Percentiles rank a stretch among this genome's conserved stretches.
These are phyloP conservation scores for Sphaerostilbella broomeana DNA, from an alignment of 2,329 filamentous ascomycete species.

Conservation along the genomic window DNA sequence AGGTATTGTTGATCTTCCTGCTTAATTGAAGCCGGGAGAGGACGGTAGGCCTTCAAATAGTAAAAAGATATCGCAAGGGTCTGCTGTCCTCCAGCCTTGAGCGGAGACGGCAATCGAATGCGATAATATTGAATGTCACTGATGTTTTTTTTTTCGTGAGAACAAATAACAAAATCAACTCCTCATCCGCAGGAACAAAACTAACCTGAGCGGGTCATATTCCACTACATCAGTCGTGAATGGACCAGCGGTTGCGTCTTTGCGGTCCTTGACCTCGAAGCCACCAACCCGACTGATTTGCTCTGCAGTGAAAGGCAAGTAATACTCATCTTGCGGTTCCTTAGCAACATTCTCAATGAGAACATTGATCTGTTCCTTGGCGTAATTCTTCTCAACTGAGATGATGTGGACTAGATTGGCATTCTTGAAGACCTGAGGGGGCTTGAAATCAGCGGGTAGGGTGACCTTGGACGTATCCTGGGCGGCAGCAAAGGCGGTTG, in stretches of 20 bases:
- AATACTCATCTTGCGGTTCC: slow-evolving; percentile 82
- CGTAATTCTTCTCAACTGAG: slow-evolving; percentile 89
- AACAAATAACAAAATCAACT: neutral
- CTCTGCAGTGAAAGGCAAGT: slow-evolving; percentile 72
- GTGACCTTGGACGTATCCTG: slow-evolving; percentile 51
- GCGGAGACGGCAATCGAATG: slow-evolving; percentile 68
- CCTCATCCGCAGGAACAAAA: neutral
- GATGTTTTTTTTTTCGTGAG: slow-evolving; percentile 9
- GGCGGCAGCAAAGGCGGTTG: slow-evolving; percentile 35
- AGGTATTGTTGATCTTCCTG: slow-evolving; percentile 86
- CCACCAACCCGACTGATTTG: slow-evolving; percentile 73
- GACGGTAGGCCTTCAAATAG: slow-evolving; percentile 68
- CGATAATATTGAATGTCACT: slow-evolving; percentile 78
- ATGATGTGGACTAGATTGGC: slow-evolving; percentile 82
- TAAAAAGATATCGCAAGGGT: slow-evolving; percentile 85
- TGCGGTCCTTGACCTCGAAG: slow-evolving; percentile 89
- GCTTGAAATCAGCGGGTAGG: slow-evolving; percentile 64
- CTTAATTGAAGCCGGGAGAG: slow-evolving; percentile 74
- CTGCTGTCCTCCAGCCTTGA: slow-evolving; percentile 69
- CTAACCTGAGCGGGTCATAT: slow-evolving; percentile 52
- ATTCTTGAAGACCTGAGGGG: slow-evolving; percentile 90
- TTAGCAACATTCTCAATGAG: slow-evolving; percentile 81
- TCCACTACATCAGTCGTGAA: slow-evolving; percentile 67
- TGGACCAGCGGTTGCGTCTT: slow-evolving; percentile 58
- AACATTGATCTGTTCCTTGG: slow-evolving; percentile 88